Base-by-base conservation (phyloP, 306 rosid species). In the Cicer pinnatifidum region DNA sequence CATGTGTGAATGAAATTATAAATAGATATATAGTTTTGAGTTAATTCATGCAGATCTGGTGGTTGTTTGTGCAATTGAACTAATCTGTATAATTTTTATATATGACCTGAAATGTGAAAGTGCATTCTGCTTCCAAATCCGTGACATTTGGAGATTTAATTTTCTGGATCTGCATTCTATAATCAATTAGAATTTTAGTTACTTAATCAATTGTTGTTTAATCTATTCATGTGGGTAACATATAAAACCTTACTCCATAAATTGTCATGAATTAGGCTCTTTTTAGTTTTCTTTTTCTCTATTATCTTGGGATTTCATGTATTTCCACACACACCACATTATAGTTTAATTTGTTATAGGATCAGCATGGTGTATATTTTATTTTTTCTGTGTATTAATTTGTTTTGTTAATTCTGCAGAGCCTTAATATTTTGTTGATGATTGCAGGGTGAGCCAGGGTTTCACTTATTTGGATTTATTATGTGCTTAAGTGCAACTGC, bases 401-500 rank as follows among this genome's bases (percentile, higher is more conserved):
- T 1, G 76, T 0, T 9, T 64, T 45, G 59, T 23, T 2, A 23
- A 50, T 79, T 82, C 56, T 61, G 54, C 64, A 62, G 47, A 70
- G 39, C 75, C 46, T 67, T 7, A 64, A 56, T 56, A 70, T 73
- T 41, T 82, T 78, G 51, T 78, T 84, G 80, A 48, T 88, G 83
- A 77, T 85, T 83, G 79, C 89, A 94, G 99, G 97, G 97, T 1
- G 99, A 94, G 75, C 99, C 99, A 2, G 88, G 96, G 35, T 94
- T 94, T 82, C 97, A 94, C 84, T 71, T 86, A 71, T 94, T 89
- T 69, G 99, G 97, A 78, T 94, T 94, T 85, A 44, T 91, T n/a
- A 85, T 94, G 96, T 94, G 99, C 86, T 76, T 94, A 57, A 83
- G 93, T 59, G 99, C 99, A 60, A 94, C 99, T 12, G 99, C 97